phyloP scores from a whole-genome alignment of 768 basidiomycete species.

The Chalciporus sphaerocephalus region DNA sequence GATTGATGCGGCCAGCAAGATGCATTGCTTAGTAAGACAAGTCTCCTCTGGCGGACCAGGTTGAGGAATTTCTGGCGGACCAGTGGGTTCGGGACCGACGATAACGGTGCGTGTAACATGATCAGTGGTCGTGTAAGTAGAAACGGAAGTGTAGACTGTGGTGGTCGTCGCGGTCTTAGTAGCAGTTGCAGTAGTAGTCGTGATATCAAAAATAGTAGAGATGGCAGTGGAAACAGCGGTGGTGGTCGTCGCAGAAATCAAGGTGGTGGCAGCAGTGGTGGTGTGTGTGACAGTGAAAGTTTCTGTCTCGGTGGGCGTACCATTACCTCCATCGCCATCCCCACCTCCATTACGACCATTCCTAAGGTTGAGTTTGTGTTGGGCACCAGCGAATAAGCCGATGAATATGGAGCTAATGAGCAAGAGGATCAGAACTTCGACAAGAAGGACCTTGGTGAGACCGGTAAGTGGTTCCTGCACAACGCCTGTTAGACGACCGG shows the following conservation, averaged over 20 bases:
- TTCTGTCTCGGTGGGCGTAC: constrained; percentile 32
- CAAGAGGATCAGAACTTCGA: constrained; percentile 70
- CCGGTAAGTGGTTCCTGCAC: constrained; percentile 77
- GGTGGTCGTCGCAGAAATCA: constrained; percentile 28
- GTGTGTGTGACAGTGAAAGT: constrained; percentile 32
- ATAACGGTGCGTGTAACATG: constrained; percentile 40
- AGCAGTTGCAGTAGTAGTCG: constrained; percentile 39
- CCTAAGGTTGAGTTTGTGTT: constrained; percentile 64
- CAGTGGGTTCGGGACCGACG: constrained; percentile 36
- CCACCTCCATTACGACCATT: constrained; percentile 33
- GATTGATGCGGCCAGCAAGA: constrained; percentile 77
- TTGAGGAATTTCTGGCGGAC: constrained; percentile 48
- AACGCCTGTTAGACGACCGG: constrained; percentile 42
- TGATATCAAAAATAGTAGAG: constrained; percentile 31
- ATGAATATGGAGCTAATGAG: constrained; percentile 85
- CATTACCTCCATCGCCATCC: constrained; percentile 27
- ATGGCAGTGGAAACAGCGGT: constrained; percentile 34
- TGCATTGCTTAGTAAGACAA: constrained; percentile 78
- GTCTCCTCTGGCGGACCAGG: constrained; percentile 58
- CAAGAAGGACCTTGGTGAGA: constrained; percentile 77
- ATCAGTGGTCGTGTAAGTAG: constrained; percentile 38
- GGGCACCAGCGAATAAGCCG: constrained; percentile 87
- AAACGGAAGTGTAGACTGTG: constrained; percentile 34
- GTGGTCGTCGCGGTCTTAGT: constrained; percentile 38
- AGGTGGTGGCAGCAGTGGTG: constrained; percentile 28